Base-by-base conservation (phyloP, 495 filamentous ascomycete species). In the Massariosphaeria phaeospora region DNA sequence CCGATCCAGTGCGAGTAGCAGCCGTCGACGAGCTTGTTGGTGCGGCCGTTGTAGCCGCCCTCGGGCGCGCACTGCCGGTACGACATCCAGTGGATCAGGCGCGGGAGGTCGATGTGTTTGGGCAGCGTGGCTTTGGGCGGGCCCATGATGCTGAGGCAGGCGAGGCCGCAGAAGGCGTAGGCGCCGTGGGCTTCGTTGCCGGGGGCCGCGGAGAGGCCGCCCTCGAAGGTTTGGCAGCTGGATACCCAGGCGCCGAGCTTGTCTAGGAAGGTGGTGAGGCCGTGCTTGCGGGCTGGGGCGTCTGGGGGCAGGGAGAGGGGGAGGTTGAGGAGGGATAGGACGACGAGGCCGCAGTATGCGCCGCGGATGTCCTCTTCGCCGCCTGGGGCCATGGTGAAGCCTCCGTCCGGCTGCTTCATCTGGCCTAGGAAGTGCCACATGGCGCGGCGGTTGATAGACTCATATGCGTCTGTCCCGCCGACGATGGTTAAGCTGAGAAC, bases 1-100 rank as follows among this genome's bases (percentile, higher is more conserved):
- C 94, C 93, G 9, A 96, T 86, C 93, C 93, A 98, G 63, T 95
- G 90, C 69, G 86, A 91, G 71, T 98, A 97, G 68, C 93, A 98
- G 42, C 91, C 93, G 70, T 98, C 93, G 20, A 97, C 91, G 7
- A 98, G 76, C 70, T 98, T 98, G 72, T 97, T 96, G n/a, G 93
- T 95, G 58, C 93, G 81, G 52, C 93, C 93, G 13, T 86, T 80
- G 62, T 91, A 86, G 11, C 93, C 93, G 34, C 90, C 94, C 69
- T 97, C 93, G 2, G 93, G 94, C 8, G 80, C 82, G 72, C 91
- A 86, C 67, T 98, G 93, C 49, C 91, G 82, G 30, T 86, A 80
- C 30, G 88, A 89, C 18, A 97, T 77, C 89, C 93, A 97, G 36
- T 84, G 81, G 18, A 94, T 75, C 15, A 97, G 76, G 25, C 79